These are phyloP conservation scores for Gymnopus androsaceus DNA, from an alignment of 1,284 basidiomycete genomes.

Conservation along the genomic window DNA sequence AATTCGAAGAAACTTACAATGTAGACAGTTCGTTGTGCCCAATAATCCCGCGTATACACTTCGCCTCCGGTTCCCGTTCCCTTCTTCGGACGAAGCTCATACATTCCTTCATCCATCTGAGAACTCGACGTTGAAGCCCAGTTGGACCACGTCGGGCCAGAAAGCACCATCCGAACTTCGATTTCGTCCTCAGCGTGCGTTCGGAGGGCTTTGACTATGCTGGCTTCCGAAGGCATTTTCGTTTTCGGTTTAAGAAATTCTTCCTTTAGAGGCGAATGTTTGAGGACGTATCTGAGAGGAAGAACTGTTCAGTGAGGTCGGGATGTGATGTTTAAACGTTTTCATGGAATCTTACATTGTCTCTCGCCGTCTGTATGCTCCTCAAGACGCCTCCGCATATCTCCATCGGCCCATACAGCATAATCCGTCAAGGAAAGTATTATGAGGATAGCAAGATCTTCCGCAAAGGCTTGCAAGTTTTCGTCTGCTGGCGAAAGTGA, in stretches of 20 bases:
- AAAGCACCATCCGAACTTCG: conserved; percentile 63
- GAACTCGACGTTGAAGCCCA: conserved; percentile 32
- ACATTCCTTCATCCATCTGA: conserved; percentile 42
- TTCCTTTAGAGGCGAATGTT: conserved; percentile 36
- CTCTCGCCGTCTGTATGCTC: conserved; percentile 23
- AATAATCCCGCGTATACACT: conserved; percentile 44
- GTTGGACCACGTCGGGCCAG: conserved; percentile 38
- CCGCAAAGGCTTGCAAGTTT: conserved; percentile 15
- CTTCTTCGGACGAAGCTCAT: conserved; percentile 60
- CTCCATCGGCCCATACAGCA: conserved; percentile 57
- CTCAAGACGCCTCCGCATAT: conserved; percentile 52
- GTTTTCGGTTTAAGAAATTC: background rate
- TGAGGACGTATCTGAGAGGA: conserved; percentile 54
- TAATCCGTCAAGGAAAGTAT: conserved; percentile 67
- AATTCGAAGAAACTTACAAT: conserved; percentile 46
- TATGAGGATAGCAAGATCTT: conserved; percentile 51
- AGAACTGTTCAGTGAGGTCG: conserved; percentile 47
- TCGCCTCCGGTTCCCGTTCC: conserved; percentile 29
- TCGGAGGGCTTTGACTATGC: conserved; percentile 58
- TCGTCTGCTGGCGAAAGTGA: background rate
- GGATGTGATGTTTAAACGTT: conserved; percentile 11
- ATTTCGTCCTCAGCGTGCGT: conserved; percentile 41
- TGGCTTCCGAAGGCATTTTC: conserved; percentile 40
- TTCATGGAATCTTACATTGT: conserved; percentile 48
- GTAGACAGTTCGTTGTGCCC: conserved; percentile 67